Base-by-base conservation (phyloP, 768 basidiomycete genomes). In the Boletellus sp. region DNA sequence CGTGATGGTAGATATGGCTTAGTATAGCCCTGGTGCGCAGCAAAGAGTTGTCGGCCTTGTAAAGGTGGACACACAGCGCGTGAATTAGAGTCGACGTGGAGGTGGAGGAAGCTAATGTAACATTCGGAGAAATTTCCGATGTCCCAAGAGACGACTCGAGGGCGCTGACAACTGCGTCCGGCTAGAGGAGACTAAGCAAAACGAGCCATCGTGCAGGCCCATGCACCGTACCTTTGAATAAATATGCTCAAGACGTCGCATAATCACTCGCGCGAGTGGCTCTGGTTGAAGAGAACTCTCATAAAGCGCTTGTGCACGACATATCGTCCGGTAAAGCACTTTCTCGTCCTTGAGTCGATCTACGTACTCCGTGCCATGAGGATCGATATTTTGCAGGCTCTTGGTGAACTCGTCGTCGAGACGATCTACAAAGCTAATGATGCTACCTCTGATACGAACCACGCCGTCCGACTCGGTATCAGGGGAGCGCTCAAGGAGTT, bases 331-430 rank as follows among this genome's bases (percentile, higher is more conserved):
- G 69, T 98, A 99, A 20, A 99, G 79, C 15, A 85, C 84, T 63
- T 93, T 91, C 73, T 98, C 97, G 64, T 98, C 94, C 71, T 93
- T 93, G 50, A 99, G 74, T 42, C 96, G 81, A 64, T 97, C 96
- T 38, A 99, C 88, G 64, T 99, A 99, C 69, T 99, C 96, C n/a
- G 90, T 92, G 2, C 96, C 94, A 65, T 99, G 96, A 8, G 96
- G 95, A 62, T 99, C 96, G 55, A 96, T 93, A 63, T 97, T 93
- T 79, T 98, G 96, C 31, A 99, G 72, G 61, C 91, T 94, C 64
- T 90, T 90, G 38, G 94, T 97, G 68, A 99, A 99, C 71, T 99
- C 96, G 60, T 98, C 96, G 66, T 98, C 96, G 41, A 99, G 72
- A 46, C 94, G 85, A 68, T 99, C 96, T 41, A 99, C 81, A 58